Evolutionary conservation across 441 rosid species (phyloP).

Genomic region (Adansonia madagascariensis): DNA sequence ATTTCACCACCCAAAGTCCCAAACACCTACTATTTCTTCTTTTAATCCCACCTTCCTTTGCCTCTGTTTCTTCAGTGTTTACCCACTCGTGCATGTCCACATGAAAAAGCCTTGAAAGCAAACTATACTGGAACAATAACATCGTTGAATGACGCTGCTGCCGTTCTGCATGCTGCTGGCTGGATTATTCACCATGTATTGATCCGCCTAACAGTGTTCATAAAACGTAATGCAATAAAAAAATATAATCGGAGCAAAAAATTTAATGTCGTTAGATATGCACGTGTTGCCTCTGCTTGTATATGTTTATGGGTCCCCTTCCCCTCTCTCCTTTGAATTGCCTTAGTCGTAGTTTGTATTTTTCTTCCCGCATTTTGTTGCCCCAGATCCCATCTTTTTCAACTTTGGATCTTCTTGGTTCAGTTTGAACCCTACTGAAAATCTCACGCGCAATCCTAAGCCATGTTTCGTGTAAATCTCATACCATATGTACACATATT

Average conservation of each 20-base stretch:
- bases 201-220: too few relatives aligned
- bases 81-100: constrained; percentile 33
- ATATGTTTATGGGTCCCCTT: background rate
- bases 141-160: background rate
- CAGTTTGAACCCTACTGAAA: too few relatives aligned
- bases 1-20: too few relatives aligned
- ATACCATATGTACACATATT: too few relatives aligned
- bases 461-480: too few relatives aligned
- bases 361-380: background rate
- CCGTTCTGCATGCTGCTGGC: background rate
- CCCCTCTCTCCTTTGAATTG: background rate
- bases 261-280: constrained; percentile 41
- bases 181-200: too few relatives aligned
- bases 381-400: too few relatives aligned
- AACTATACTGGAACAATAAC: background rate
- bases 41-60: too few relatives aligned
- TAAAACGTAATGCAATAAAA: background rate
- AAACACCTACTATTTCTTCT: too few relatives aligned
- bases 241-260: background rate
- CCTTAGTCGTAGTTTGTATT: background rate
- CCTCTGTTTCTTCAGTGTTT: background rate
- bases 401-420: too few relatives aligned
- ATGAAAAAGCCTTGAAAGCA: constrained; percentile 25
- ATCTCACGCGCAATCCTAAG: too few relatives aligned
- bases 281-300: constrained; percentile 36